Evolutionary conservation across 768 basidiomycete genomes (phyloP).

Genomic region (Tricholoma furcatifolium): DNA sequence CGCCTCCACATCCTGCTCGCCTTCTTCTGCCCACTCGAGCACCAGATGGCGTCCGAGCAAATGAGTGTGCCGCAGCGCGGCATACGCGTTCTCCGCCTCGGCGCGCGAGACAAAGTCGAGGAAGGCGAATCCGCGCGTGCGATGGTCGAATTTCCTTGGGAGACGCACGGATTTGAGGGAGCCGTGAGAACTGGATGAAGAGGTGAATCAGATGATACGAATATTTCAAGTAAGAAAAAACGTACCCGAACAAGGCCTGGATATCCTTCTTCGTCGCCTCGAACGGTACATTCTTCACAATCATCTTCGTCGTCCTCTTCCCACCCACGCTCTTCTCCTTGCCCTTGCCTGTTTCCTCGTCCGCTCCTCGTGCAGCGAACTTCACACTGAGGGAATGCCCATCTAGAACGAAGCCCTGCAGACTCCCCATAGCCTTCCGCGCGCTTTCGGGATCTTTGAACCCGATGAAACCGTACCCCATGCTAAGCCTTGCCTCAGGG

Average conservation of each 20-base stretch:
- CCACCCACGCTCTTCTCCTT: constrained; percentile 35
- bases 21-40: constrained; percentile 90
- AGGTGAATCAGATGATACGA: neutral
- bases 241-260: constrained; percentile 83
- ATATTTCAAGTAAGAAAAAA: constrained; percentile 15
- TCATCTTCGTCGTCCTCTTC: constrained; percentile 85
- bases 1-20: constrained; percentile 72
- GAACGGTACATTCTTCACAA: constrained; percentile 98
- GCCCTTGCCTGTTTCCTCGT: constrained; percentile 33
- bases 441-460: constrained; percentile 79
- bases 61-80: constrained; percentile 70
- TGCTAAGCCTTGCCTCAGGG: constrained; percentile 65
- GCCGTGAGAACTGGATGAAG: constrained; percentile 70
- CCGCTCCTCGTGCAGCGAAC: constrained; percentile 83
- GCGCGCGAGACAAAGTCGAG: constrained; percentile 76
- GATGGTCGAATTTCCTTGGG: constrained; percentile 87
- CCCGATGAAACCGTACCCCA: constrained; percentile 97
- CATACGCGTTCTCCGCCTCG: constrained; percentile 75
- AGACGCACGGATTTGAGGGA: constrained; percentile 92
- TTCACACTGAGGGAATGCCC: constrained; percentile 82
- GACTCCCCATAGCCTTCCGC: constrained; percentile 66
- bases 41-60: constrained; percentile 94
- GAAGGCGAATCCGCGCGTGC: constrained; percentile 94
- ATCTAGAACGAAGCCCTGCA: constrained; percentile 83
- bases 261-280: constrained; percentile 94